phyloP scores from a whole-genome alignment of 164 flowering plant species.

The Umbilicus rupestris region DNA sequence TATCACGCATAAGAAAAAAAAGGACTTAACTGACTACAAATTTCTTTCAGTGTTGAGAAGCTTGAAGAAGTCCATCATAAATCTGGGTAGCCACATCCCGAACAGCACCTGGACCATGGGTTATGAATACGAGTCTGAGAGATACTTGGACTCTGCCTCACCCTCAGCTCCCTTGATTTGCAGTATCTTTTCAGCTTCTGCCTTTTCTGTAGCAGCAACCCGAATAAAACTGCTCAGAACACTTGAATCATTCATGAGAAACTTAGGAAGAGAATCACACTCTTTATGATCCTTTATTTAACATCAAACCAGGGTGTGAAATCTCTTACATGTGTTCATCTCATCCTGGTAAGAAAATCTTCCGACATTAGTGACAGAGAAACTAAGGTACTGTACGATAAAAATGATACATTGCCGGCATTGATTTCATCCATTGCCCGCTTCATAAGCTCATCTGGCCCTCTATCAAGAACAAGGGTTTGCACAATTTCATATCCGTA shows the following conservation, averaged over 20 bases:
- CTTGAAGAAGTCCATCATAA: slow-evolving; percentile 58
- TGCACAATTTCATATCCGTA: slow-evolving; percentile 8
- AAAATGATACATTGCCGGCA: too few relatives aligned
- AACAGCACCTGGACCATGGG: slow-evolving; percentile 49
- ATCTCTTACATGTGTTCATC: too few relatives aligned
- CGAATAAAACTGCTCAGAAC: too few relatives aligned
- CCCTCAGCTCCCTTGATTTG: slow-evolving; percentile 44
- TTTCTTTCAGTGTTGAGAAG: background rate
- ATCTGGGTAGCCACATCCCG: slow-evolving; percentile 41
- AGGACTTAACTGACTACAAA: too few relatives aligned
- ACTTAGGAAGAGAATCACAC: too few relatives aligned
- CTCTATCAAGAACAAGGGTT: background rate
- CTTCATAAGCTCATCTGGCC: slow-evolving; percentile 4
- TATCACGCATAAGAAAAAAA: background rate
- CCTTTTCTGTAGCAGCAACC: slow-evolving; percentile 32
- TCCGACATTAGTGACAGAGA: too few relatives aligned
- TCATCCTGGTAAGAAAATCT: background rate
- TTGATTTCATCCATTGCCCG: slow-evolving; percentile 6
- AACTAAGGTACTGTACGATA: too few relatives aligned
- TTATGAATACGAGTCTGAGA: background rate
- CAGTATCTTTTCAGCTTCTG: slow-evolving; percentile 18
- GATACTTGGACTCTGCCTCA: slow-evolving; percentile 38
- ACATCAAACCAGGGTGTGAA: too few relatives aligned
- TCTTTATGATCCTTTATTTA: too few relatives aligned
- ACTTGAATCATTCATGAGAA: slow-evolving; percentile 20